Conservation (phyloP, 2,329 filamentous ascomycete genomes). For the Pyrenophora teres region DNA sequence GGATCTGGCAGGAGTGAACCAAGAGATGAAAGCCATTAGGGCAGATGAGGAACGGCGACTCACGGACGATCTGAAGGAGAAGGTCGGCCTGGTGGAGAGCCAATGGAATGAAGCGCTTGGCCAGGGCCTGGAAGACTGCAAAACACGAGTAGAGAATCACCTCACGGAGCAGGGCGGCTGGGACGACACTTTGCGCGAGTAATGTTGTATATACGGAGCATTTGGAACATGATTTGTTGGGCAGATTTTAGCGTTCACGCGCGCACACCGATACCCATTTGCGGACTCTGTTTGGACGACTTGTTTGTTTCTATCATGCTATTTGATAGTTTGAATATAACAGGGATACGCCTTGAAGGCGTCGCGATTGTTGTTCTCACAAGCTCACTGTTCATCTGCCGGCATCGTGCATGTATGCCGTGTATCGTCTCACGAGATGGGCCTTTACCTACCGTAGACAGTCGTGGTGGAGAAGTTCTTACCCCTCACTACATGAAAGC, state of each 20-base stretch:
- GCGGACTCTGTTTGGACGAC: constrained; percentile 18
- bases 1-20: constrained; percentile 47
- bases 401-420: constrained; percentile 2
- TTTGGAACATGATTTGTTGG: constrained; percentile 15
- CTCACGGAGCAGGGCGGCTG: constrained; percentile 81
- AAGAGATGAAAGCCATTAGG: constrained; percentile 62
- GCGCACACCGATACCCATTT: constrained; percentile 43
- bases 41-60: constrained; percentile 70
- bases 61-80: constrained; percentile 89
- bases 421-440: constrained; percentile 1
- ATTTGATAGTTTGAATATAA: constrained; percentile 9
- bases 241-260: constrained; percentile 30
- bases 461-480: not conserved
- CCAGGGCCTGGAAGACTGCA: constrained; percentile 72
- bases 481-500: not conserved
- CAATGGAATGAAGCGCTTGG: constrained; percentile 91
- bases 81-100: constrained; percentile 85
- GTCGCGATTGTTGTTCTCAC: constrained; percentile 1
- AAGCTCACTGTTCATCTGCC: not conserved
- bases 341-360: constrained; percentile 7
- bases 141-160: constrained; percentile 73
- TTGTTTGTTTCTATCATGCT: constrained; percentile 9
- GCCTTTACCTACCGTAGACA: not conserved
- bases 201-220: constrained; percentile 5
- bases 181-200: constrained; percentile 67